Base-by-base conservation (phyloP, 164 flowering plant genomes). In the Nelumbo lutea region DNA sequence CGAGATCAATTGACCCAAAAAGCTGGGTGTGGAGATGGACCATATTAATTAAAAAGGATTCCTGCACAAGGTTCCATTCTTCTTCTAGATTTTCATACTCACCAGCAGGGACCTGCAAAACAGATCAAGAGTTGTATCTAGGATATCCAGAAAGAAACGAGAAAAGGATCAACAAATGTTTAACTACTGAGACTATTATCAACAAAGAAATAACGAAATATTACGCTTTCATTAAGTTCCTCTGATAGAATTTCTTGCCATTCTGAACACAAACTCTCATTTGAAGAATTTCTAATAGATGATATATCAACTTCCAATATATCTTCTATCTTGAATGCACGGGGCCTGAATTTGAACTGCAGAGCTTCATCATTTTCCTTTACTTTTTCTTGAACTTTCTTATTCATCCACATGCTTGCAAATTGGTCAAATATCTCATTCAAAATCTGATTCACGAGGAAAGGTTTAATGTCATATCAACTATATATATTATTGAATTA, bases 221-320 rank as follows among this genome's bases (percentile, higher is more conserved):
- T 60, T 76, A 89, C 96, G 82, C 3, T 73, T 52, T 75, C 81
- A 48, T 46, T 48, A 39, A 39, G 41, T 62, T 82, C 88, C 42
- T 80, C 86, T n/a, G 70, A 71, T 14, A 84, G 44, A 61, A 83
- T 62, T 50, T 90, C 91, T 68, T 85, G 84, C 99, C 99, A 92
- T 72, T 93, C 96, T 43, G 69, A 68, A 59, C 68, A 68, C 58
- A 83, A 83, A 75, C 61, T 74, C 48, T 88, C 88, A 73, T 76
- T 80, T 50, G 79, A 70, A 4, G 77, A 73, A 56, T 68, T 73
- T 48, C 77, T 72, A 9, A 85, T 81, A 46, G 76, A 48, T 57
- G 89, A 81, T 55, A 83, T 64, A 69, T 89, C 90, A 73, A 86
- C 69, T 64, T 90, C 91, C 76, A 88, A 77, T 59, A 92, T 79